phyloP scores from a whole-genome alignment of 2,329 filamentous ascomycete genomes.

The Emydomyces testavorans region DNA sequence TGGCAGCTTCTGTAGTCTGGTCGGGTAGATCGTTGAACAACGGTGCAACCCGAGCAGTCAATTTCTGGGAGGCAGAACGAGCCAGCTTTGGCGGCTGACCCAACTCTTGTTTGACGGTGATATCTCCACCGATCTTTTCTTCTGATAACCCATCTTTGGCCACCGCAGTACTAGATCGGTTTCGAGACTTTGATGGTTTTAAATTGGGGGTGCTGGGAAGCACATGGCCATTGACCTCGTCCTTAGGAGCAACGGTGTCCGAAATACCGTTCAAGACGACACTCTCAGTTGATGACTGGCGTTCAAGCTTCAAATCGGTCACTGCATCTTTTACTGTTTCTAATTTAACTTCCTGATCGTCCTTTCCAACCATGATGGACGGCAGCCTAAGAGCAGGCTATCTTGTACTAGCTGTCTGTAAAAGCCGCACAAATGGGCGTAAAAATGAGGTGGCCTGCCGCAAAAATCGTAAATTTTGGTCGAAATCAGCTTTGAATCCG shows the following conservation, averaged over 20 bases:
- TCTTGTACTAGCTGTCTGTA: not conserved
- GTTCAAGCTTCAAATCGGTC: slow-evolving; percentile 28
- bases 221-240: slow-evolving; percentile 14
- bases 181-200: slow-evolving; percentile 19
- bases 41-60: slow-evolving; percentile 48
- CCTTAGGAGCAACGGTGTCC: slow-evolving; percentile 16
- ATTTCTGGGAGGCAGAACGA: slow-evolving; percentile 62
- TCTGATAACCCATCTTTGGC: slow-evolving; percentile 36
- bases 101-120: slow-evolving; percentile 52
- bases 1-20: slow-evolving; percentile 62
- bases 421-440: not conserved
- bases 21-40: slow-evolving; percentile 68
- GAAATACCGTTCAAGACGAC: slow-evolving; percentile 21
- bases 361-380: slow-evolving; percentile 34
- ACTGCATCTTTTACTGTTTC: slow-evolving; percentile 28
- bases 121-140: slow-evolving; percentile 48
- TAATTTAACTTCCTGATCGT: slow-evolving; percentile 30
- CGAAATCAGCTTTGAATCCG: slow-evolving; percentile 2
- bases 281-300: slow-evolving; percentile 21
- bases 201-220: slow-evolving; percentile 14
- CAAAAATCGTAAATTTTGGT: not conserved
- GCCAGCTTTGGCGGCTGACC: slow-evolving; percentile 59
- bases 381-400: slow-evolving; percentile 20
- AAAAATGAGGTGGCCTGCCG: not conserved
- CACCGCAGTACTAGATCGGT: slow-evolving; percentile 19